phyloP scores from a whole-genome alignment of 208 protist species.

The Jaenimonas drosophilae region DNA sequence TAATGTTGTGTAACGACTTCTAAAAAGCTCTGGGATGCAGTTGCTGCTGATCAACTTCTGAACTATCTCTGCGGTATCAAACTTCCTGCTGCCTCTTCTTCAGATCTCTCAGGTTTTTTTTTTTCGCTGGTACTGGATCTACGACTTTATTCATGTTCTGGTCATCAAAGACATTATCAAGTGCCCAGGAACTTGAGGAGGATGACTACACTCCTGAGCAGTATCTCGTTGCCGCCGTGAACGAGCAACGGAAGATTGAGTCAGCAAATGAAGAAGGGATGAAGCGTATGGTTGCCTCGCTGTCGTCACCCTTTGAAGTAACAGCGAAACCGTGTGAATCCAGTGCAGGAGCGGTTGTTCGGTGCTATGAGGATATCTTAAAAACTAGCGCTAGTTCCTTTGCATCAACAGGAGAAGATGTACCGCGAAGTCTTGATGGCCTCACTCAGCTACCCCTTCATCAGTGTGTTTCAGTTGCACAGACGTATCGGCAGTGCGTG shows the following conservation, averaged over 20 bases:
- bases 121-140: too few species aligned
- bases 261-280: conserved; percentile 34
- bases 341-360: conserved; percentile 24
- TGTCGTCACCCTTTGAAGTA: conserved; percentile 68
- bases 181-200: neutral
- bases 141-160: too few species aligned
- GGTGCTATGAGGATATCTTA: conserved; percentile 47
- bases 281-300: conserved; percentile 39
- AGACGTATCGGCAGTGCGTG: conserved; percentile 50
- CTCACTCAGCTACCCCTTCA: conserved; percentile 16
- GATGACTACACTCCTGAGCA: conserved; percentile 47
- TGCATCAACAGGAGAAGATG: too few species aligned
- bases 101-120: too few species aligned
- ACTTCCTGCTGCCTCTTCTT: too few species aligned
- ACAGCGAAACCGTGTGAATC: conserved; percentile 54
- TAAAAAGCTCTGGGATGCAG: too few species aligned
- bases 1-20: too few species aligned
- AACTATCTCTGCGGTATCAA: too few species aligned
- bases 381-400: too few species aligned
- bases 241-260: conserved; percentile 58
- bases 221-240: conserved; percentile 44
- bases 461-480: conserved; percentile 34
- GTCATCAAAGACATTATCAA: neutral
- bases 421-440: too few species aligned
- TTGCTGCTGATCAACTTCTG: too few species aligned